Conservation (phyloP, 768 basidiomycete genomes). For the Pisolithus marmoratus region DNA sequence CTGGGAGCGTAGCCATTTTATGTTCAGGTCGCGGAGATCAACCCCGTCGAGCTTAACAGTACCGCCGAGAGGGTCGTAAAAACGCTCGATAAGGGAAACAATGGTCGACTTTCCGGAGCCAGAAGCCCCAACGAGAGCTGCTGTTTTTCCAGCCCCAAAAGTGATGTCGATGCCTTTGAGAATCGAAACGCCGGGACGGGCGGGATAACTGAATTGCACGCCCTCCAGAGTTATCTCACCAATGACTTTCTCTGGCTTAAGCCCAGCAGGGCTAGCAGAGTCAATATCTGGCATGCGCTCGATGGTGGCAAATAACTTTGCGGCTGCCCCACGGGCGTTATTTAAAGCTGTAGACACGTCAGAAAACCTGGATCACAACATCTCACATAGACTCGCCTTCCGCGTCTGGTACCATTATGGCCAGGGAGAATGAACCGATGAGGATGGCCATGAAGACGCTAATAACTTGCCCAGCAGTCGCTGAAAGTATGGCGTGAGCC, state of each 20-base stretch:
- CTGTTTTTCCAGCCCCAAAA: slow-evolving; percentile 74
- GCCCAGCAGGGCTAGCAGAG: slow-evolving; percentile 60
- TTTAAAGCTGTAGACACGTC: slow-evolving; percentile 49
- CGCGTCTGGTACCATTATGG: slow-evolving; percentile 79
- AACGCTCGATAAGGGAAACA: slow-evolving; percentile 77
- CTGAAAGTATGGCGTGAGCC: slow-evolving; percentile 28
- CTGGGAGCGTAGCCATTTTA: slow-evolving; percentile 82
- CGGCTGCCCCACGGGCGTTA: slow-evolving; percentile 77
- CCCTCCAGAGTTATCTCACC: slow-evolving; percentile 74
- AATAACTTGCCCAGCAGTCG: slow-evolving; percentile 65
- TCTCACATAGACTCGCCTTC: slow-evolving; percentile 45
- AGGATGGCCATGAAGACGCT: slow-evolving; percentile 82
- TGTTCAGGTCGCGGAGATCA: slow-evolving; percentile 68
- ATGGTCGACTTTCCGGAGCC: slow-evolving; percentile 78
- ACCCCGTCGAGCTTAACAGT: slow-evolving; percentile 68
- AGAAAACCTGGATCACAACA: neutral
- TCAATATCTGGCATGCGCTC: slow-evolving; percentile 86
- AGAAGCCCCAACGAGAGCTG: slow-evolving; percentile 73
- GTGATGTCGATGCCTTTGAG: slow-evolving; percentile 61
- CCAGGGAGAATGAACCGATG: slow-evolving; percentile 88
- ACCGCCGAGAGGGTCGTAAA: slow-evolving; percentile 78
- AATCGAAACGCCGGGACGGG: slow-evolving; percentile 73
- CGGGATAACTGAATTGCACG: slow-evolving; percentile 82
- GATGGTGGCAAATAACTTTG: slow-evolving; percentile 83
- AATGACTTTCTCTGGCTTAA: slow-evolving; percentile 57